Conservation (phyloP, 1,139 yeast genomes). For the Zygosaccharomyces sapae region DNA sequence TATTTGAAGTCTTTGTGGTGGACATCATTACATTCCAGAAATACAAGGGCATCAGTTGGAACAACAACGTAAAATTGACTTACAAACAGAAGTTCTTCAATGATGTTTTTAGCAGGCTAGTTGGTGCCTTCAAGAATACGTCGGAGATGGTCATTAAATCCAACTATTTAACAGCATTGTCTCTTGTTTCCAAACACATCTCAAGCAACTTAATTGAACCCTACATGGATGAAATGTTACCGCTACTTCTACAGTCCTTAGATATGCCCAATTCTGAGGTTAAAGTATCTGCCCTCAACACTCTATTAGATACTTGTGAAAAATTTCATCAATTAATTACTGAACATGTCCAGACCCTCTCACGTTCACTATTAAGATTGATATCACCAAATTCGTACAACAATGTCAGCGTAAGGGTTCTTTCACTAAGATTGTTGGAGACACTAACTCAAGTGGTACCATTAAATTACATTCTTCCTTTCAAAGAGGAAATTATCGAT, state of each 20-base stretch:
- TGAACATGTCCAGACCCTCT: conserved; percentile 51
- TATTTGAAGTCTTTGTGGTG: conserved; percentile 60
- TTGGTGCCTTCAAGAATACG: conserved; percentile 38
- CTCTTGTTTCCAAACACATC: conserved; percentile 62
- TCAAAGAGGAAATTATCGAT: conserved; percentile 47
- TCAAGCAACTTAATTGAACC: conserved; percentile 57
- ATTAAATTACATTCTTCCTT: conserved; percentile 49
- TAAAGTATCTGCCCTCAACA: conserved; percentile 54
- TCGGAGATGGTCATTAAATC: conserved; percentile 37
- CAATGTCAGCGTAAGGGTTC: conserved; percentile 48
- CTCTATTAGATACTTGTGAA: conserved; percentile 49
- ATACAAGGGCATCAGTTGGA: conserved; percentile 47
- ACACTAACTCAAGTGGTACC: conserved; percentile 41
- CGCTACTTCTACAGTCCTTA: conserved; percentile 66
- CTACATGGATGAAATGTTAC: conserved; percentile 60
- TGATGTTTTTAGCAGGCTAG: conserved; percentile 48
- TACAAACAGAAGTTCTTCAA: conserved; percentile 78
- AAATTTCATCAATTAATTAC: conserved; percentile 51
- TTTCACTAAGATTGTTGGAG: conserved; percentile 55
- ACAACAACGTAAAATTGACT: conserved; percentile 57
- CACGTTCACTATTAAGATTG: conserved; percentile 51
- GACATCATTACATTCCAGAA: conserved; percentile 60
- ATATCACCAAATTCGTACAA: conserved; percentile 32
- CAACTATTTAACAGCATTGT: conserved; percentile 59
- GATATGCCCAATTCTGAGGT: conserved; percentile 48